Evolutionary conservation across 1,284 basidiomycete genomes (phyloP).

Genomic region (Boletus calvinii): DNA sequence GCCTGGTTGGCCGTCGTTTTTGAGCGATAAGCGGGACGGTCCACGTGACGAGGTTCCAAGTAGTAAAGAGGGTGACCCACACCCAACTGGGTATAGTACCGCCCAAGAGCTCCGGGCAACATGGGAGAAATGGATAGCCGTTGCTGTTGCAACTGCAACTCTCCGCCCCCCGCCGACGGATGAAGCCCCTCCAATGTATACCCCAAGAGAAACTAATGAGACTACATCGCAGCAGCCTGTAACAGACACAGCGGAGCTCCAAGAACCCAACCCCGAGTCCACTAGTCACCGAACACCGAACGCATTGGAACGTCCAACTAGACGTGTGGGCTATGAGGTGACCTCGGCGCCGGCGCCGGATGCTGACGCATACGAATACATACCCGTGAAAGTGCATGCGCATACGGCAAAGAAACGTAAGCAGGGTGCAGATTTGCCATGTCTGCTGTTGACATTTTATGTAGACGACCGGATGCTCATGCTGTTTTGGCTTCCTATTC

Average conservation of each 20-base stretch:
- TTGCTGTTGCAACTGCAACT: conserved; percentile 47
- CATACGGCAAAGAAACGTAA: conserved; percentile 68
- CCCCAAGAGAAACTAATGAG: conserved; percentile 47
- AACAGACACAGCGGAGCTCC: conserved; percentile 4
- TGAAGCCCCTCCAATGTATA: conserved; percentile 67
- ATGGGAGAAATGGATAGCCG: conserved; percentile 73
- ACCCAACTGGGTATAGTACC: conserved; percentile 39
- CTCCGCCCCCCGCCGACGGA: conserved; percentile 47
- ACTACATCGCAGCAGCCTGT: conserved; percentile 16
- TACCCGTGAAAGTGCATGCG: conserved; percentile 51
- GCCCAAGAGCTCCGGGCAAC: conserved; percentile 62
- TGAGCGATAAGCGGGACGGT: conserved; percentile 46
- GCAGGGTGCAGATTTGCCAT: conserved; percentile 27
- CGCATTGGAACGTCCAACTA: conserved; percentile 19
- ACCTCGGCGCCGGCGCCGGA: conserved; percentile 58
- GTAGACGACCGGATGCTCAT: conserved; percentile 90
- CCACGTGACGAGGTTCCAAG: conserved; percentile 32
- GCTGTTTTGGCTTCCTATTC: conserved; percentile 91
- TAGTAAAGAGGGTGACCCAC: conserved; percentile 36
- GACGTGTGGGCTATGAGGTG: conserved; percentile 51
- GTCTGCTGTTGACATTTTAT: conserved; percentile 8
- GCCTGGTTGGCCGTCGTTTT: conserved; percentile 62
- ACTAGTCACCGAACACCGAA: conserved; percentile 9
- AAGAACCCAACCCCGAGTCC: conserved; percentile 16
- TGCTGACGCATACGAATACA: conserved; percentile 64